Evolutionary conservation across 306 rosid genomes (phyloP).

Genomic region (Cucurbita ficifolia): DNA sequence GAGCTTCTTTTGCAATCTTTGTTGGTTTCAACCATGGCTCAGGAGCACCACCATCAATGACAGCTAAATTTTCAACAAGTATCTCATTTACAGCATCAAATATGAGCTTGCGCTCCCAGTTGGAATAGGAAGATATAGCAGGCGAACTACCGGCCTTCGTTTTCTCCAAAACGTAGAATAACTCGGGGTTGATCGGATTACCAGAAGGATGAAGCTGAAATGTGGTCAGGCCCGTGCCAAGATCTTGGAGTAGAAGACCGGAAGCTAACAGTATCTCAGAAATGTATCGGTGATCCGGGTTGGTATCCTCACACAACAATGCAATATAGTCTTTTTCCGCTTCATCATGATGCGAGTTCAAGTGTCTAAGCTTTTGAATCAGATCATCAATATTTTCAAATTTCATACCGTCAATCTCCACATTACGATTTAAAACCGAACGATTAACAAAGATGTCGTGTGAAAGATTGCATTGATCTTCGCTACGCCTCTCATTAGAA

Average conservation of each 20-base stretch:
- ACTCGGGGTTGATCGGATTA: conserved; percentile 71
- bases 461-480: conserved; percentile 38
- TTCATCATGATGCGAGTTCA: conserved; percentile 69
- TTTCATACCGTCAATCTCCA: conserved; percentile 50
- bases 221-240: conserved; percentile 42
- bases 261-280: conserved; percentile 79
- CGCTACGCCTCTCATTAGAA: conserved; percentile 19
- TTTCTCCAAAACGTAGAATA: conserved; percentile 77
- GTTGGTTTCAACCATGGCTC: conserved; percentile 49
- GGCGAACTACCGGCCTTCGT: conserved; percentile 58
- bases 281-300: conserved; percentile 72
- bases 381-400: conserved; percentile 60
- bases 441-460: conserved; percentile 7
- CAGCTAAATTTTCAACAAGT: conserved; percentile 35
- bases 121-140: conserved; percentile 13
- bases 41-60: conserved; percentile 11
- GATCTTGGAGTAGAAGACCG: conserved; percentile 66
- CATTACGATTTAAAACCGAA: conserved; percentile 14
- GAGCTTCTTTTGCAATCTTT: conserved; percentile 42
- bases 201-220: conserved; percentile 73
- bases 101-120: conserved; percentile 46
- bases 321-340: conserved; percentile 64
- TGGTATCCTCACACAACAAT: conserved; percentile 59
- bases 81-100: conserved; percentile 79
- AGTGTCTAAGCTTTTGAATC: conserved; percentile 63